phyloP scores from a whole-genome alignment of 169 alveolate species.

The Babesia gibsoni region DNA sequence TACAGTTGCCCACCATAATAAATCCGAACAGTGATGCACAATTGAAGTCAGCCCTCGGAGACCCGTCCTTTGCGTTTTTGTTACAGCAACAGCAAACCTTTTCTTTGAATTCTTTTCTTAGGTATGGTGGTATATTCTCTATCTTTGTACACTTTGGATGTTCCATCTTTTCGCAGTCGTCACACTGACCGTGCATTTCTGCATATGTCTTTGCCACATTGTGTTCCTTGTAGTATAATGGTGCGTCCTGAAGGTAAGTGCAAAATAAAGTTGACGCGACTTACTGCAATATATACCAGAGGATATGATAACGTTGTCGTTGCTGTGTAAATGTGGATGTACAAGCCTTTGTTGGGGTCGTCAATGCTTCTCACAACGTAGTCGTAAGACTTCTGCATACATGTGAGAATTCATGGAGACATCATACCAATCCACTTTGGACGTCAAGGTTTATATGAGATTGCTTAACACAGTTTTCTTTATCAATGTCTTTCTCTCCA shows the following conservation, averaged over 20 bases:
- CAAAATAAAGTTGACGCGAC: neutral
- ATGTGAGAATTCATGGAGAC: neutral
- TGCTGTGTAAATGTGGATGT: conserved; percentile 23
- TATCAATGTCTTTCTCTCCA: neutral
- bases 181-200: conserved; percentile 1
- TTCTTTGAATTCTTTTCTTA: neutral
- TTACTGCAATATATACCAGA: conserved; percentile 30
- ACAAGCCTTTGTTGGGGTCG: conserved; percentile 52
- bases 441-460: conserved; percentile 49
- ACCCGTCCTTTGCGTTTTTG: conserved; percentile 2
- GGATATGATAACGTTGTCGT: conserved; percentile 15
- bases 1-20: conserved; percentile 11
- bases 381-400: conserved; percentile 5
- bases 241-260: conserved; percentile 29
- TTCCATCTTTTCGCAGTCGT: conserved; percentile 4
- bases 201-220: conserved; percentile 4
- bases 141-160: conserved; percentile 1
- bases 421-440: conserved; percentile 45
- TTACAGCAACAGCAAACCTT: conserved; percentile 47
- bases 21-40: neutral
- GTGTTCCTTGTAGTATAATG: conserved; percentile 41
- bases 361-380: conserved; percentile 46
- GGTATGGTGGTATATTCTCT: conserved; percentile 13
- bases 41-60: conserved; percentile 22
- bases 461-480: conserved; percentile 25